A percentile compares a stretch with the other conserved stretches of the same genome.
Conservation (phyloP, 257 asterid species). For the Solanum neorickii region DNA sequence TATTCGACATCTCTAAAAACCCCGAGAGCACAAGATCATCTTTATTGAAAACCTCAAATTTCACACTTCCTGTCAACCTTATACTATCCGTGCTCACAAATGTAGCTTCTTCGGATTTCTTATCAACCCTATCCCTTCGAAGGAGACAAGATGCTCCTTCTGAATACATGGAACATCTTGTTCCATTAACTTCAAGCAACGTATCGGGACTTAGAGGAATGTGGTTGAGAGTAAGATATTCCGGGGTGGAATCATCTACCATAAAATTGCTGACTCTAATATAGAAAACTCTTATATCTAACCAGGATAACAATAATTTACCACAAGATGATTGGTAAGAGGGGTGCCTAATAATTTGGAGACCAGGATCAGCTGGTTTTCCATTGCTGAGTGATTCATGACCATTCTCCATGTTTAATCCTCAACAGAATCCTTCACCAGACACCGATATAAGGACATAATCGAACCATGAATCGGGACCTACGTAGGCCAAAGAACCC, state of each 20-base stretch:
- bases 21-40: conserved; percentile 61
- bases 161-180: conserved; percentile 47
- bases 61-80: conserved; percentile 59
- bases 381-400: conserved; percentile 41
- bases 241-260: conserved; percentile 66
- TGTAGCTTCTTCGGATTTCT: conserved; percentile 81
- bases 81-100: conserved; percentile 74
- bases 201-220: conserved; percentile 56
- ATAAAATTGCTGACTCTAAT: conserved; percentile 61
- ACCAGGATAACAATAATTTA: conserved; percentile 40
- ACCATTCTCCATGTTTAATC: conserved; percentile 46
- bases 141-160: conserved; percentile 59
- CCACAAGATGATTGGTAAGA: conserved; percentile 26
- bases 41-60: conserved; percentile 56
- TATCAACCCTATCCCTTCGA: conserved; percentile 65
- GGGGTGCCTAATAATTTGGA: conserved; percentile 48
- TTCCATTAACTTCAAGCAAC: conserved; percentile 72
- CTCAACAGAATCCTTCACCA: conserved; percentile 22
- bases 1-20: conserved; percentile 40
- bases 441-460: conserved; percentile 13
- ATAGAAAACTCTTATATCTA: conserved; percentile 52
- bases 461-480: conserved; percentile 8
- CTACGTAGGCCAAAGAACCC: conserved; percentile 14
- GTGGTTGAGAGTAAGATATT: conserved; percentile 53
- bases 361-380: conserved; percentile 30